Conservation (phyloP, 75 land plant species). For the Cryptomeria japonica region DNA sequence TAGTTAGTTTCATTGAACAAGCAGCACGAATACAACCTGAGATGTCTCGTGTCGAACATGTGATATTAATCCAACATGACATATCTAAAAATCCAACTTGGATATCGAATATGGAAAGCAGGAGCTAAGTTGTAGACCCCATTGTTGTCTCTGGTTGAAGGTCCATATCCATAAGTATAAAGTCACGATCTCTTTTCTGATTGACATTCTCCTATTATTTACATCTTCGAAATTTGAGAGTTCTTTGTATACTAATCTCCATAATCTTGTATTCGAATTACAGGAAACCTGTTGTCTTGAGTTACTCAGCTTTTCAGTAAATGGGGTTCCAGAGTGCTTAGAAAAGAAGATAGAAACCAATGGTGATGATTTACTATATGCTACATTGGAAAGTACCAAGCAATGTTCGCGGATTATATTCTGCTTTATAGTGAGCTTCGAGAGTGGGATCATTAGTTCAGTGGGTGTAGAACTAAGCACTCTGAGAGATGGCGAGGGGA, state of each 20-base stretch:
- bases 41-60: too few relatives aligned
- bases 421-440: background rate
- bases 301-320: slow-evolving; percentile 13
- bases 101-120: too few relatives aligned
- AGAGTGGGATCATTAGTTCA: background rate
- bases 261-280: background rate
- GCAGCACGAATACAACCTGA: too few relatives aligned
- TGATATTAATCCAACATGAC: too few relatives aligned
- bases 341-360: background rate
- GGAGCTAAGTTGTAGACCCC: too few relatives aligned
- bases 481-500: background rate
- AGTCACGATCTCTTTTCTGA: too few relatives aligned
- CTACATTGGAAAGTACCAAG: background rate
- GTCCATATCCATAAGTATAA: too few relatives aligned
- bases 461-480: background rate
- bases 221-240: background rate
- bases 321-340: background rate
- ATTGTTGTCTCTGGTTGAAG: too few relatives aligned
- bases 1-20: too few relatives aligned
- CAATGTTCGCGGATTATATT: background rate
- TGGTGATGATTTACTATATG: background rate
- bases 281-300: slow-evolving; percentile 5
- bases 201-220: too few relatives aligned
- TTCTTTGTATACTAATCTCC: too few relatives aligned
- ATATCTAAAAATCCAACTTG: too few relatives aligned